Evolutionary conservation across 2,329 filamentous ascomycete species (phyloP).

Genomic region (Ascochyta pisi): DNA sequence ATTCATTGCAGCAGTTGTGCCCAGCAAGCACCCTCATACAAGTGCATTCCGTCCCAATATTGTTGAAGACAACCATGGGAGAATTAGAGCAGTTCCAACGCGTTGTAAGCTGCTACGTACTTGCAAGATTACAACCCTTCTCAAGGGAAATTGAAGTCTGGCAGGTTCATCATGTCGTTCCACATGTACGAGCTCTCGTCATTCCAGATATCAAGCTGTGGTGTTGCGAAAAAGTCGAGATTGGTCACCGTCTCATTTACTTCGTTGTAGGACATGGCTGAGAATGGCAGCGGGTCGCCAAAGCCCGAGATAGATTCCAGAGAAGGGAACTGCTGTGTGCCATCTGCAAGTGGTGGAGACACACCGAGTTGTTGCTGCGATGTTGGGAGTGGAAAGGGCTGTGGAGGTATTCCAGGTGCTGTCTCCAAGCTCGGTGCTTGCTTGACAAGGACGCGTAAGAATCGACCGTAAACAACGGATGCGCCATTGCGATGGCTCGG

Average conservation of each 20-base stretch:
- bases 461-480: conserved; percentile 65
- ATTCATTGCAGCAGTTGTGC: neutral
- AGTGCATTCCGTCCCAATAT: no score
- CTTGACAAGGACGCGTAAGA: conserved; percentile 56
- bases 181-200: conserved; percentile 52
- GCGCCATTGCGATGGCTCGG: conserved; percentile 72
- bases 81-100: no score
- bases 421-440: conserved; percentile 33
- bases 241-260: conserved; percentile 71
- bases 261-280: conserved; percentile 73
- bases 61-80: no score
- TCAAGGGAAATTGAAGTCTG: conserved; percentile 41
- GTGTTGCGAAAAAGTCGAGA: conserved; percentile 65
- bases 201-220: conserved; percentile 64
- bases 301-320: conserved; percentile 25
- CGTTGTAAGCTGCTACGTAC: no score
- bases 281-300: conserved; percentile 62
- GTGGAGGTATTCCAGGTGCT: conserved; percentile 12
- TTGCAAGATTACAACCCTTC: neutral
- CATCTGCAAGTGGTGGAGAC: conserved; percentile 9
- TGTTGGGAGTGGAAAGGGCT: conserved; percentile 19
- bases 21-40: no score
- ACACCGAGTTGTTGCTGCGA: conserved; percentile 7
- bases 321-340: conserved; percentile 10
- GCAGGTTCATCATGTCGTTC: conserved; percentile 46